Evolutionary conservation across 768 basidiomycete species (phyloP), one percentile per base, ranked within the genome.

Genomic region (Xerocomellus amylosporus): DNA sequence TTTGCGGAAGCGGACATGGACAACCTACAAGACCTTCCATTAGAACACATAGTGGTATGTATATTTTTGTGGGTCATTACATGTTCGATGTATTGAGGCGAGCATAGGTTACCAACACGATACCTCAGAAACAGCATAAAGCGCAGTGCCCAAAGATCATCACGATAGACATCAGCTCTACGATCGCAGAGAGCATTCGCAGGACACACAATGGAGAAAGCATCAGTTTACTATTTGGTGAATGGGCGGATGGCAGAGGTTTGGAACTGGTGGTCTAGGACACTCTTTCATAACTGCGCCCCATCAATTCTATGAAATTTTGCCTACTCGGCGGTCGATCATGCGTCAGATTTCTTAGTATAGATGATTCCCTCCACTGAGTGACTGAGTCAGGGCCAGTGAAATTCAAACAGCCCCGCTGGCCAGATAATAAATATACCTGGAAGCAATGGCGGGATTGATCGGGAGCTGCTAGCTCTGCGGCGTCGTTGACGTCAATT

Each of bases 121-220:
- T 96, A 55, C 93, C 93, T 17, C 94, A 97, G 77, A 79, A 68
- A 45, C 77, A 85, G 50, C 86, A 93, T 61, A 75, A 81, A 61
- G 72, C 62, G 4, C 65, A 69, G 31, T 86, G 86, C 64, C 76
- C 82, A 33, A 98, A 97, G 70, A 78, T 99, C 50, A 82, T 88
- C 62, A 87, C 88, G 8, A 84, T 99, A 63, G 97, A 99, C 72
- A 83, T 98, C 64, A 90, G 87, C 66, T 83, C 91, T 26, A 92
- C 90, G 36, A 86, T 99, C 60, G 90, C 97, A 6, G 97, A 99
- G 77, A 93, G 91, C 61, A 97, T 99, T 51, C 86, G 97, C 39
- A 80, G 96, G 56, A 94, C 91, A 4, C 93, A 95, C 71, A 95
- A 95, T 57, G 93, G 93, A 53, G 93, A 95, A 74, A 93, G 90